Evolutionary conservation across 148 eudicot species (phyloP), one percentile per base, ranked within the genome.

Genomic region (Vaccinium darrowii): DNA sequence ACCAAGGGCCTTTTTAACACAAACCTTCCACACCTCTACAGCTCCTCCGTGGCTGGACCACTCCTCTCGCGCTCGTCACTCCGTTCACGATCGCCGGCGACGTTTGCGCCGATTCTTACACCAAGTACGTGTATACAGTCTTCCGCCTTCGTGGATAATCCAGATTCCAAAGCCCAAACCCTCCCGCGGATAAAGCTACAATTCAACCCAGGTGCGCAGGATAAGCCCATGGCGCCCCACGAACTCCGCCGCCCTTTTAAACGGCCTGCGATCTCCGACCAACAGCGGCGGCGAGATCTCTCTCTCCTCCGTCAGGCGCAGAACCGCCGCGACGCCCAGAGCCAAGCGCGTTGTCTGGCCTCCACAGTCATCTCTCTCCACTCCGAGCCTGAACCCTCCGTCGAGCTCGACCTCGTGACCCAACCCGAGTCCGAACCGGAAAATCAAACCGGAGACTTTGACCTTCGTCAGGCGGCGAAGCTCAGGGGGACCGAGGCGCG

Each of bases 241-340:
- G 97, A 93, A 81, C 69, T 94, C 82, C 93, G 98, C 67, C 97
- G 99, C 11, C 92, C 97, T 1, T 94, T 93, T 89, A 96, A 96
- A 84, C 94, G 97, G 7, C 85, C 94, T 63, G 88, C 93, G 36
- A 91, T 93, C 33, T 96, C 99, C 73, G 99, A 96, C 87, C 99
- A 96, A 73, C 99, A 96, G 67, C 92, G 92, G 50, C 92, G 99
- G 54, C 88, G 99, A 0, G 97, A 96, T 25, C 87, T 92, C 82
- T 93, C 99, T 69, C 90, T 96, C 51, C 97, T 90, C 84, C 95
- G 99, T 3, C 99, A 96, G 82, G 86, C 83, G 15, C 94, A 96
- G 83, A 91, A 86, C 88, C 98, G 98, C 33, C 92, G 78, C 16
- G 97, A 96, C 79, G 98, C 97, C 15, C 97, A 96, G 81, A 88